Base-by-base conservation (phyloP, 2,329 filamentous ascomycete species). In the Aspergillus sp. region DNA sequence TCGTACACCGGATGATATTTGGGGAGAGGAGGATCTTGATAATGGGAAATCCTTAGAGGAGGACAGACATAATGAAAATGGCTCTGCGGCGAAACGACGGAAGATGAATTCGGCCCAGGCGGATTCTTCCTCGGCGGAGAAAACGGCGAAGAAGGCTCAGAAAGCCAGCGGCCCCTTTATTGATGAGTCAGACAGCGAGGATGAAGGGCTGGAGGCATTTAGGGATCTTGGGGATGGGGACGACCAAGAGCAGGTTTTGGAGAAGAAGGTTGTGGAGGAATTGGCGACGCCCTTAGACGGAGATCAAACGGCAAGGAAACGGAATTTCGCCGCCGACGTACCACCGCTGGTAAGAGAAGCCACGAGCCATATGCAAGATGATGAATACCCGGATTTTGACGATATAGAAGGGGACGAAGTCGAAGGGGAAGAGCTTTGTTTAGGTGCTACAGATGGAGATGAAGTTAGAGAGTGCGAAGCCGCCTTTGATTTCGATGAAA, bases 371-470 rank as follows among this genome's bases (percentile, higher is more conserved):
- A 65, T 73, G 57, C 79, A 68, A 61, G 63, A 74, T 58, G 74
- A 82, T 64, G 81, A 83, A 51, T 81, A 79, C 74, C 75, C 73
- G 59, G 79, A 79, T 65, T 83, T 84, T 68, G 83, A 83, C 62
- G 81, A 83, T 69, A 73, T 88, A 65, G 86, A 89, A 65, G 84
- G 86, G 17, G 80, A 85, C 13, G 78, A 83, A 52, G 83, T 87
- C 61, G 78, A 82, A 65, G 87, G 40, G 24, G 59, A 87, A 40
- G 86, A 89, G 67, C 87, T 90, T 69, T 83, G 82, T 61, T 77
- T 85, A 48, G 86, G 87, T 66, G 80, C 90, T 3, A 81, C 86
- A 63, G 84, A 85, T 59, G 76, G 79, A 9, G 80, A 78, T 7
- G 70, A 75, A 33, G 44, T 46, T 12, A 33, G 9, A 30, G 27